phyloP scores from a whole-genome alignment of 805 yeast species.

The Debaryomyces castellii region DNA sequence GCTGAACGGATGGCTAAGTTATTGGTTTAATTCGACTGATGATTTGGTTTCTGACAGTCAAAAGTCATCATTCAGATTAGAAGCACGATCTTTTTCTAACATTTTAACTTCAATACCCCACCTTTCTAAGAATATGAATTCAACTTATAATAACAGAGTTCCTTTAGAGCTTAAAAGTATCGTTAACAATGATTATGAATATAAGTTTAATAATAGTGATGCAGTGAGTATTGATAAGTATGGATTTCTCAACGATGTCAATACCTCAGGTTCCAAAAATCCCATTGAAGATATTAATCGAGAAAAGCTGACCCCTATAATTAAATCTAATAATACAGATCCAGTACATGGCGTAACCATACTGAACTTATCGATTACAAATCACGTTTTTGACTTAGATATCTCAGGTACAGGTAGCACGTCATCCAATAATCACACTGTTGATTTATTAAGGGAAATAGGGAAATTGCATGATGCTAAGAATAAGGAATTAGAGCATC shows the following conservation, averaged over 20 bases:
- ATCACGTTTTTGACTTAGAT: constrained; percentile 4
- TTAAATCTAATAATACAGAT: neutral
- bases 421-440: constrained; percentile 1
- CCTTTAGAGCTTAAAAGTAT: constrained; percentile 47
- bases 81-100: neutral
- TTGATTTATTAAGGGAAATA: constrained; percentile 34
- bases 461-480: constrained; percentile 45
- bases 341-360: neutral
- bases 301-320: too few species aligned
- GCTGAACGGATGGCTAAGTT: constrained; percentile 12
- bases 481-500: constrained; percentile 34
- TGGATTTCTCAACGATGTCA: constrained; percentile 43
- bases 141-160: constrained; percentile 10
- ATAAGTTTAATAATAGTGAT: constrained; percentile 6
- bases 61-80: neutral
- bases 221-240: constrained; percentile 40
- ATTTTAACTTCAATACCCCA: neutral
- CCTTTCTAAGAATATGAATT: neutral
- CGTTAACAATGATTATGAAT: constrained; percentile 1
- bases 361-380: constrained; percentile 1
- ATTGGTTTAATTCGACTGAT: constrained; percentile 13
- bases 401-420: constrained; percentile 6
- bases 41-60: neutral
- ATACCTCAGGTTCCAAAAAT: neutral
- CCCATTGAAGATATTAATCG: neutral